A percentile compares a stretch with the other conserved stretches of the same genome.
These are phyloP conservation scores for Malus hybrid DNA, from an alignment of 331 rosid genomes.

Conservation along the genomic window DNA sequence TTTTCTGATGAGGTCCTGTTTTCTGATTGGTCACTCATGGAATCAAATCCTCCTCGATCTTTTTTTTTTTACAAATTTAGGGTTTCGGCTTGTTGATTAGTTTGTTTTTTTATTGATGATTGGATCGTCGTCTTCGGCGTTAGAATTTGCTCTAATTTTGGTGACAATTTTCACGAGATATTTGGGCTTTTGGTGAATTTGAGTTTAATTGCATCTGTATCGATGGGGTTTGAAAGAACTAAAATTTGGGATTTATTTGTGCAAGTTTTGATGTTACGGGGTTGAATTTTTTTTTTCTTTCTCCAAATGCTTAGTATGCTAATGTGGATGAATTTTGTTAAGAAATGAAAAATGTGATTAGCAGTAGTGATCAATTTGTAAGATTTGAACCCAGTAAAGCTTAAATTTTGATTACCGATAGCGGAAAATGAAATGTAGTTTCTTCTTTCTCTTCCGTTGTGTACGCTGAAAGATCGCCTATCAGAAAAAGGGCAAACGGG, in stretches of 20 bases:
- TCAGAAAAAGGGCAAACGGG: background rate
- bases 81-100: background rate
- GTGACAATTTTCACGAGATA: background rate
- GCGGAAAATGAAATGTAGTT: background rate
- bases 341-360: constrained; percentile 1
- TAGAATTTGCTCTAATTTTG: background rate
- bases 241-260: background rate
- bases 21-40: background rate
- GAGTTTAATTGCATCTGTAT: background rate
- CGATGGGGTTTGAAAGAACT: background rate
- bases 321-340: background rate
- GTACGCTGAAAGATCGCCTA: background rate
- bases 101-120: background rate
- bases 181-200: background rate
- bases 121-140: background rate
- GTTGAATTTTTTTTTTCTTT: background rate
- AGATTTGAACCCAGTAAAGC: background rate
- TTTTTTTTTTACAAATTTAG: background rate
- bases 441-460: background rate
- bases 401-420: background rate
- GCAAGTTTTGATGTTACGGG: no score
- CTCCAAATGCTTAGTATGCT: background rate
- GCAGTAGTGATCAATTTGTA: background rate
- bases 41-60: background rate
- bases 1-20: background rate